A percentile compares a stretch with the other conserved stretches of the same genome.
Evolutionary conservation across 169 alveolate species (phyloP).

Genomic region (Plasmodium adleri): DNA sequence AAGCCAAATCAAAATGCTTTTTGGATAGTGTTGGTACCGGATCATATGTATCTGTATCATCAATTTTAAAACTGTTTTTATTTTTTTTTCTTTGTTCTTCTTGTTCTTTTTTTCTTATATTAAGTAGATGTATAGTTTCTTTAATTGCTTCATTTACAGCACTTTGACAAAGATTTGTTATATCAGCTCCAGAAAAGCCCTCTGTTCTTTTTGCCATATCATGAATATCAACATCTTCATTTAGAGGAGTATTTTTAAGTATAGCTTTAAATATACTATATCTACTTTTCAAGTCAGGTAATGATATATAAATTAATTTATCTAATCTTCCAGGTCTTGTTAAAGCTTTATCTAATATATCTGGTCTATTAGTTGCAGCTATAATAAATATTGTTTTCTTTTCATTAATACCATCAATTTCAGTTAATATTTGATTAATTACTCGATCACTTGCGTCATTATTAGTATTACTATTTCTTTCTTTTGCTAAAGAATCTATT

Average conservation of each 20-base stretch:
- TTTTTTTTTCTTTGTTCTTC: constrained; percentile 9
- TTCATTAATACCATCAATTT: constrained; percentile 95
- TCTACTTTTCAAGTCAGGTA: constrained; percentile 95
- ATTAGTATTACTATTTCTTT: constrained; percentile 91
- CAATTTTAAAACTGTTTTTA: constrained; percentile 28
- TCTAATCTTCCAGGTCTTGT: constrained; percentile 96
- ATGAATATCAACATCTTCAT: constrained; percentile 90
- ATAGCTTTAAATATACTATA: constrained; percentile 91
- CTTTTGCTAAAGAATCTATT: constrained; percentile 97
- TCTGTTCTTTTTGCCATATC: constrained; percentile 90
- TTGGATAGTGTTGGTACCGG: constrained; percentile 95
- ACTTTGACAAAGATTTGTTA: constrained; percentile 94
- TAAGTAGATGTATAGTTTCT: constrained; percentile 88
- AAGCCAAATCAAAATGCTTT: constrained; percentile 95
- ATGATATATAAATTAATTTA: constrained; percentile 94
- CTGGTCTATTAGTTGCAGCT: constrained; percentile 97
- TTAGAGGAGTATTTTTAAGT: constrained; percentile 93
- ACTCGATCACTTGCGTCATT: constrained; percentile 97
- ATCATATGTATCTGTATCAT: constrained; percentile 88
- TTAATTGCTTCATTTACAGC: constrained; percentile 95
- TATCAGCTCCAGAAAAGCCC: constrained; percentile 97
- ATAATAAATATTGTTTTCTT: constrained; percentile 94
- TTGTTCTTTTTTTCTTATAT: constrained; percentile 76
- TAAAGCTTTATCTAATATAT: constrained; percentile 94
- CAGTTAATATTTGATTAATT: constrained; percentile 94